These are phyloP conservation scores for Metschnikowia santaceciliae DNA, from an alignment of 805 yeast genomes.

Conservation along the genomic window DNA sequence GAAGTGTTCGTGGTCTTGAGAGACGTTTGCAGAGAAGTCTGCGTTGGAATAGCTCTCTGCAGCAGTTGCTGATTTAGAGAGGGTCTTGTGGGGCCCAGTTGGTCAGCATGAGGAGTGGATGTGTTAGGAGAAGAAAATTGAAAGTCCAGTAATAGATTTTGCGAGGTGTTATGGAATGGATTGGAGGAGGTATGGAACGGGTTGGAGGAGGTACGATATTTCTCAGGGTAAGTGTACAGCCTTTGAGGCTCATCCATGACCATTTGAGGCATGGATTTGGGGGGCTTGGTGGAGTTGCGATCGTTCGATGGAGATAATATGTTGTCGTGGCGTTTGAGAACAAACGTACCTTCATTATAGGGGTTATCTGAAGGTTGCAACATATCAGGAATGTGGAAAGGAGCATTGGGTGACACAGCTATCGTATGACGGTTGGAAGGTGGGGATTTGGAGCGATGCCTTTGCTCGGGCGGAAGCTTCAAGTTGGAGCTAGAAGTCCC, in stretches of 20 bases:
- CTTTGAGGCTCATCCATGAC: background rate
- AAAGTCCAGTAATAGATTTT: background rate
- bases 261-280: background rate
- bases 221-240: constrained; percentile 2
- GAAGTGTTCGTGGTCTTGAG: background rate
- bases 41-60: constrained; percentile 1
- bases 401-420: constrained; percentile 14
- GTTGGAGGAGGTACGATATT: background rate
- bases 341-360: constrained; percentile 8
- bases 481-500: background rate
- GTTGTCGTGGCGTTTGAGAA: constrained; percentile 2
- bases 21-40: background rate
- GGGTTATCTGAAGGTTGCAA: constrained; percentile 14
- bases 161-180: background rate
- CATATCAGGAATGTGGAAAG: constrained; percentile 13
- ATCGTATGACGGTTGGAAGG: constrained; percentile 16
- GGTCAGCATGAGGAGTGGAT: background rate
- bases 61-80: background rate
- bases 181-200: background rate
- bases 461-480: background rate
- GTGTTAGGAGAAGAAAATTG: background rate
- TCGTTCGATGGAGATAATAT: background rate
- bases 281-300: background rate
- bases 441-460: constrained; percentile 1
- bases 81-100: background rate